Base-by-base conservation (phyloP, 139 green algal genomes). In the Ettlia oleoabundans region DNA sequence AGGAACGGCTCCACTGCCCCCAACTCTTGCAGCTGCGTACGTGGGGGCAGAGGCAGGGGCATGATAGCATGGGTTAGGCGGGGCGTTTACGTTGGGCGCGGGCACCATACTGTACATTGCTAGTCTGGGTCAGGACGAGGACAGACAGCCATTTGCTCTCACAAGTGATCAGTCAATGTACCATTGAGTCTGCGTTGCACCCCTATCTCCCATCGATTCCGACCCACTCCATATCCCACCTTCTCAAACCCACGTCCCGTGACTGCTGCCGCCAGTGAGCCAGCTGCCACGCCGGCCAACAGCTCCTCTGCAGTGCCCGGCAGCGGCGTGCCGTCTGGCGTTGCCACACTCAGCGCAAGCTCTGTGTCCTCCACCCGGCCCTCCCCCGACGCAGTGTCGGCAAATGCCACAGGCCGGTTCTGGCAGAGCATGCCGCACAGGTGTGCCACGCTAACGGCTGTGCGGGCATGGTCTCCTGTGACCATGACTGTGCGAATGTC, bases 401-500 rank as follows among this genome's bases (percentile, higher is more conserved):
- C 70, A 69, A 78, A 43, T 10, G 41, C 75, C 65, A 84, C 75
- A n/a, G 82, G 79, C 65, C 81, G 77, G 47, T 84, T 73, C 5
- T 65, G 76, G 62, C 70, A 82, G 33, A 97, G 86, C 53, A 99
- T 98, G 89, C 97, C 92, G 65, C 98, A 92, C 66, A 94, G 85
- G 28, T 42, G 38, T 2, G 93, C 94, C 52, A 92, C 91, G 78
- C 92, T 91, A 80, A 93, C 96, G 1, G 93, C 94, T 2, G 96
- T 98, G 24, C 97, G 88, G 1, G 94, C 88, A 4, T 95, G 91
- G 71, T 98, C 94, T 26, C 94, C 95, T 2, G 95, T 98, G 85
- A 98, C 96, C 95, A 97, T 98, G 9, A 98, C 89, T 68, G 97
- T 90, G 82, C 95, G 92, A 83, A 98, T 96, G 74, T 87, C 93